Conservation (phyloP, 768 basidiomycete genomes). For the Naematelia encephala region DNA sequence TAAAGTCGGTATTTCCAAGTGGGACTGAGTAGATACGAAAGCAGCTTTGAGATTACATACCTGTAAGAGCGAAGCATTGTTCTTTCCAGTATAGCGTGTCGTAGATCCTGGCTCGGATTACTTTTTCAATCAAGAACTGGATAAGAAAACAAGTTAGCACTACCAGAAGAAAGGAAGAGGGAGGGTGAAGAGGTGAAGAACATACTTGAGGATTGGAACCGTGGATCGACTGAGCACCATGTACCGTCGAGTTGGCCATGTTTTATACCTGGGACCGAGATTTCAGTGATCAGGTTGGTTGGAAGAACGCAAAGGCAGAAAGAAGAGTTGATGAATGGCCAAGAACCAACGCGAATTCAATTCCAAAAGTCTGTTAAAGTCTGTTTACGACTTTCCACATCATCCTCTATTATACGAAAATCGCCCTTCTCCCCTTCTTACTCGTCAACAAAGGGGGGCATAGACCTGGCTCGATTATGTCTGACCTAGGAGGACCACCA, state of each 20-base stretch:
- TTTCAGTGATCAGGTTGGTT: too few species aligned
- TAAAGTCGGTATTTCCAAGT: background rate
- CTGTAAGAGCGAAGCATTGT: conserved; percentile 94
- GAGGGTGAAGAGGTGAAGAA: background rate
- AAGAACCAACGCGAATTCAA: too few species aligned
- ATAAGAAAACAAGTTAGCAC: background rate
- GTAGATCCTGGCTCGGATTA: conserved; percentile 93
- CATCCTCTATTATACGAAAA: too few species aligned
- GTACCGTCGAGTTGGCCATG: conserved; percentile 92
- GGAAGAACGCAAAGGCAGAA: too few species aligned
- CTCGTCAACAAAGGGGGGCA: background rate
- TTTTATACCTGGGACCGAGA: too few species aligned
- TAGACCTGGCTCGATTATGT: conserved; percentile 59
- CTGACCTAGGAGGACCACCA: conserved; percentile 76
- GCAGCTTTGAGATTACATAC: conserved; percentile 53
- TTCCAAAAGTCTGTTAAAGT: background rate
- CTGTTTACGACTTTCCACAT: too few species aligned
- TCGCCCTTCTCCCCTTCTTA: background rate
- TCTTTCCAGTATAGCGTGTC: conserved; percentile 97
- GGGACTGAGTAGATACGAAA: background rate
- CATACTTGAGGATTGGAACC: conserved; percentile 93
- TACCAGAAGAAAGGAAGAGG: too few species aligned
- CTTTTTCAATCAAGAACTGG: conserved; percentile 90
- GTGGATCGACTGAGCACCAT: conserved; percentile 83
- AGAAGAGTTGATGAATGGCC: too few species aligned